Conservation (phyloP, 2,329 filamentous ascomycete species). For the Penicillium sp. region DNA sequence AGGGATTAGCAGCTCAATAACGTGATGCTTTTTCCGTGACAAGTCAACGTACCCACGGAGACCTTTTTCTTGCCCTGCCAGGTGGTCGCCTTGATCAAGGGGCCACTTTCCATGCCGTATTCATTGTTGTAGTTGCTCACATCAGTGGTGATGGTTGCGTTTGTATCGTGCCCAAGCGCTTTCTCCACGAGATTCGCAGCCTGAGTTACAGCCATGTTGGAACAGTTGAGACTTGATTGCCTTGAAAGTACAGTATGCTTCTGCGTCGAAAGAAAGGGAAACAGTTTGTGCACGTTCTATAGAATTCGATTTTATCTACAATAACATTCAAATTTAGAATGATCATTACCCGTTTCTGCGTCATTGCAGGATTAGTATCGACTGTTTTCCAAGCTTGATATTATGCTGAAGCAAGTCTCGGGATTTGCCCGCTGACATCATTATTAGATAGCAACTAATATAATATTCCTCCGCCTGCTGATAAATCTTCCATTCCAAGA, state of each 20-base stretch:
- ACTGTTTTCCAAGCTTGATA: neutral
- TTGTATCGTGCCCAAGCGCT: slow-evolving; percentile 67
- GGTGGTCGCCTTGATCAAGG: slow-evolving; percentile 76
- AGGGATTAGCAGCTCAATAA: neutral
- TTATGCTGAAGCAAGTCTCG: neutral
- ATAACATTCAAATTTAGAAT: neutral
- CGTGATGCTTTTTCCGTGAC: neutral
- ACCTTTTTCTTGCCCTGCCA: slow-evolving; percentile 86
- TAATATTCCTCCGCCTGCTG: neutral
- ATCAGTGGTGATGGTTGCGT: slow-evolving; percentile 69
- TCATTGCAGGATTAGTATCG: neutral
- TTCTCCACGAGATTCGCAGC: slow-evolving; percentile 70
- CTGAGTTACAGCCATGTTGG: slow-evolving; percentile 25
- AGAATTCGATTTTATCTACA: neutral
- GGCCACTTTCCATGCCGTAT: slow-evolving; percentile 55
- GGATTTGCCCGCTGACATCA: slow-evolving; percentile 5
- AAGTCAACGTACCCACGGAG: slow-evolving; percentile 56
- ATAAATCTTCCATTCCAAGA: neutral
- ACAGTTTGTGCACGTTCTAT: neutral
- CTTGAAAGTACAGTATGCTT: neutral
- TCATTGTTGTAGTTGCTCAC: slow-evolving; percentile 67
- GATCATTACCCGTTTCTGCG: slow-evolving; percentile 1
- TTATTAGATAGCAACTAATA: neutral
- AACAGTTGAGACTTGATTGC: neutral
- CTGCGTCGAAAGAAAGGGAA: too few relatives aligned